Percentiles rank a stretch among this genome's conserved stretches.
These are phyloP conservation scores for Hypoxylon rubiginosum DNA, from an alignment of 2,329 filamentous ascomycete genomes.

Conservation along the genomic window DNA sequence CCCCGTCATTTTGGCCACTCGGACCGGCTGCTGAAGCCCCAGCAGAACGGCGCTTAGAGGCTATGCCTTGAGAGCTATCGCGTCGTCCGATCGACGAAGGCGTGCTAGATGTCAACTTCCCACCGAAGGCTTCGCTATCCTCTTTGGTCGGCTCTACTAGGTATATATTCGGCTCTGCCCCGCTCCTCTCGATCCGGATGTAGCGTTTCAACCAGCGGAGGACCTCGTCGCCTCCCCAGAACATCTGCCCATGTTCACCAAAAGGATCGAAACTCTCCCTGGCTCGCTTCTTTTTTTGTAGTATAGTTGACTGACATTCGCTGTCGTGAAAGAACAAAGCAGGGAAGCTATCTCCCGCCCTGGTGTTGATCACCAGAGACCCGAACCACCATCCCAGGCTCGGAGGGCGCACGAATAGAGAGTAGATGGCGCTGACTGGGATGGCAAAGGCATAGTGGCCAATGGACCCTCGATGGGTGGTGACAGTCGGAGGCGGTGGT, in stretches of 20 bases:
- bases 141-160: constrained; percentile 88
- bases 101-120: constrained; percentile 65
- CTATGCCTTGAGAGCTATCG: constrained; percentile 53
- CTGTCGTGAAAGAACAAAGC: constrained; percentile 98
- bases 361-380: constrained; percentile 91
- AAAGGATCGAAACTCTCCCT: constrained; percentile 92
- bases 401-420: constrained; percentile 88
- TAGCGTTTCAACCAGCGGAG: constrained; percentile 91
- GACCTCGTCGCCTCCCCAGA: constrained; percentile 98
- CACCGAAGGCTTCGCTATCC: constrained; percentile 85
- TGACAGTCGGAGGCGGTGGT: constrained; percentile 88
- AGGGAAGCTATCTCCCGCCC: constrained; percentile 91
- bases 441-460: constrained; percentile 93
- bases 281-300: constrained; percentile 89
- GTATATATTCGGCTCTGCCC: constrained; percentile 90
- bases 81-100: constrained; percentile 59
- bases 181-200: constrained; percentile 83
- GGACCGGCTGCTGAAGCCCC: constrained; percentile 55
- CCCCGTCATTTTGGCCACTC: constrained; percentile 62
- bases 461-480: constrained; percentile 76
- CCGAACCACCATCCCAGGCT: constrained; percentile 99
- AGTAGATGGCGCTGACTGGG: constrained; percentile 91
- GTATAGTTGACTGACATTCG: constrained; percentile 94
- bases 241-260: constrained; percentile 85
- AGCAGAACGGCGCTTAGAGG: constrained; percentile 52